phyloP scores from a whole-genome alignment of 139 green algal genomes.

The Astrephomene gubernaculifera region DNA sequence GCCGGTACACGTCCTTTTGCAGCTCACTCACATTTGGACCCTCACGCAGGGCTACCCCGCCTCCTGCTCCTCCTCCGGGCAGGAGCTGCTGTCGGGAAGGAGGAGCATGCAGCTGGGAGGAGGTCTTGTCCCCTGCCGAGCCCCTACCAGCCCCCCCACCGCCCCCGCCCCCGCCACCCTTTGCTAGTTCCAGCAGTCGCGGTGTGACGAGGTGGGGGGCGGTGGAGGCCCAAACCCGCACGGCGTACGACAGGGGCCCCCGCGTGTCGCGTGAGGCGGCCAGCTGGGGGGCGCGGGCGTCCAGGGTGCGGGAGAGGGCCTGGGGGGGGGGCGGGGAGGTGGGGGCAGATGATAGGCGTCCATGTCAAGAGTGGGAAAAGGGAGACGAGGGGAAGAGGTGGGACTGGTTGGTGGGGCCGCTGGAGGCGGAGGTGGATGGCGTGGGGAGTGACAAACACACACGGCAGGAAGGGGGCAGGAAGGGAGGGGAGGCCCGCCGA shows the following conservation, averaged over 20 bases:
- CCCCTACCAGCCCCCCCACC: background rate
- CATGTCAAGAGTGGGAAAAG: too few relatives aligned
- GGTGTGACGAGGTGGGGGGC: background rate
- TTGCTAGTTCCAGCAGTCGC: background rate
- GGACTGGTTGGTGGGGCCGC: too few relatives aligned
- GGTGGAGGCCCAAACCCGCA: constrained; percentile 8
- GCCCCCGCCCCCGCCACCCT: background rate
- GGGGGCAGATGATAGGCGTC: too few relatives aligned
- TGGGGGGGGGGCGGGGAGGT: background rate
- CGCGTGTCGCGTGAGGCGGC: too few relatives aligned
- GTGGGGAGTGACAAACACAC: background rate
- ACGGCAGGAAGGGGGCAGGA: background rate
- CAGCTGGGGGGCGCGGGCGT: background rate
- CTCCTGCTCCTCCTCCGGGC: background rate
- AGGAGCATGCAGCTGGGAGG: background rate
- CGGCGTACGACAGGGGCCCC: background rate
- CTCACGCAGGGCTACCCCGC: background rate
- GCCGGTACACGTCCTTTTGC: constrained; percentile 10
- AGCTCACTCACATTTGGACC: constrained; percentile 4
- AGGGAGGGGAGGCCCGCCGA: background rate
- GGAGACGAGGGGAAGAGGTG: too few relatives aligned
- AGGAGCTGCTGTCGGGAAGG: background rate
- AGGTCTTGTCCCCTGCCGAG: background rate
- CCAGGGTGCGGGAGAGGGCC: background rate
- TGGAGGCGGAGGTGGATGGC: background rate